Evolutionary conservation across 2,329 filamentous ascomycete genomes (phyloP).

Genomic region (Monosporascus sp.): DNA sequence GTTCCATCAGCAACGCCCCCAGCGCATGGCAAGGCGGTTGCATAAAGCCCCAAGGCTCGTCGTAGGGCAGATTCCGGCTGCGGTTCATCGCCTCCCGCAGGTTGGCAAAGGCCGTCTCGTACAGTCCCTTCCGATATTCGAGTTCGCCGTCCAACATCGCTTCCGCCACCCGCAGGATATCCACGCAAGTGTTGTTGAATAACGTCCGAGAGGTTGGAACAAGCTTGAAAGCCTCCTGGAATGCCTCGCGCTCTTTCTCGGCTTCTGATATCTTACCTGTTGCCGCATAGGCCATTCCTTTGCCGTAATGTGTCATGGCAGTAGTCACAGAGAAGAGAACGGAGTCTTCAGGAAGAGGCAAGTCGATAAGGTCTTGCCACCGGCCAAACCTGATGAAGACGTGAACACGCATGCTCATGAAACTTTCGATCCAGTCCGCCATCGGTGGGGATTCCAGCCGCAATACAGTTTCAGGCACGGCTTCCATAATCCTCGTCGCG

Average conservation of each 20-base stretch:
- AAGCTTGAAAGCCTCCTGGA: slow-evolving; percentile 41
- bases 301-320: slow-evolving; percentile 63
- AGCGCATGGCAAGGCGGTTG: slow-evolving; percentile 67
- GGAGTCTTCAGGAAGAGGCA: slow-evolving; percentile 51
- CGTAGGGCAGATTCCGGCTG: slow-evolving; percentile 62
- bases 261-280: slow-evolving; percentile 51
- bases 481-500: slow-evolving; percentile 51
- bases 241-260: slow-evolving; percentile 42
- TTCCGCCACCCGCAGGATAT: slow-evolving; percentile 58
- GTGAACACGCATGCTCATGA: slow-evolving; percentile 62
- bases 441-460: slow-evolving; percentile 63
- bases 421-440: slow-evolving; percentile 74
- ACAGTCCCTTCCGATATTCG: slow-evolving; percentile 59
- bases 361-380: slow-evolving; percentile 60
- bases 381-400: slow-evolving; percentile 67
- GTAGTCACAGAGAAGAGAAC: slow-evolving; percentile 64
- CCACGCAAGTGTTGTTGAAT: slow-evolving; percentile 61
- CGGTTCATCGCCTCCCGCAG: slow-evolving; percentile 52
- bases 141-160: slow-evolving; percentile 71
- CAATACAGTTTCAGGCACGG: slow-evolving; percentile 59
- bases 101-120: slow-evolving; percentile 52
- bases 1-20: slow-evolving; percentile 64
- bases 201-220: slow-evolving; percentile 58
- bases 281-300: slow-evolving; percentile 61
- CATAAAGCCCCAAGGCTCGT: slow-evolving; percentile 79